Evolutionary conservation across 352 stramenopile species (phyloP).

Genomic region (Pythium sukuiense): DNA sequence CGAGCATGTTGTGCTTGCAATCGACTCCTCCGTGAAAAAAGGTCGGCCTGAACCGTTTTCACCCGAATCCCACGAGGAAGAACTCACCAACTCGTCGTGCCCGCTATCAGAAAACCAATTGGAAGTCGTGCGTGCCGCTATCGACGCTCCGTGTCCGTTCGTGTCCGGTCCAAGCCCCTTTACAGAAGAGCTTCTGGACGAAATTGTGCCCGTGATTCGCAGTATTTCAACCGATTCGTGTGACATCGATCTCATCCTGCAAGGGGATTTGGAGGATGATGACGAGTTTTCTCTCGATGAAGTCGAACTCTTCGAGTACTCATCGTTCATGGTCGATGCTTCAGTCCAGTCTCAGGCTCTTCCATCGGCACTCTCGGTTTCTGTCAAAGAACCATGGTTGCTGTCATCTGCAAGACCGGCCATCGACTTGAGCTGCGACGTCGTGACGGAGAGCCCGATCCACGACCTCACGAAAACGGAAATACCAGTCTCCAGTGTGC

Average conservation of each 20-base stretch:
- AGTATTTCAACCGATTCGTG: neutral
- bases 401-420: constrained; percentile 3
- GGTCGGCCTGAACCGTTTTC: neutral
- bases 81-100: constrained; percentile 1
- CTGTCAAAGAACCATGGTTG: neutral
- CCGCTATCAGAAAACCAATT: constrained; percentile 3
- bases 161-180: neutral
- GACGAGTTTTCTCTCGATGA: neutral
- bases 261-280: neutral
- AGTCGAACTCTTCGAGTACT: neutral
- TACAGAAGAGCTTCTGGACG: neutral
- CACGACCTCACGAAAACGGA: neutral
- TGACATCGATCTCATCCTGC: neutral
- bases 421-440: neutral
- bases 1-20: neutral
- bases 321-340: neutral
- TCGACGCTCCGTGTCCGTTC: neutral
- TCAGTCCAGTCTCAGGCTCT: neutral
- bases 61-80: neutral
- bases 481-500: neutral
- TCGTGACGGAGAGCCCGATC: neutral
- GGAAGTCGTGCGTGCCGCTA: neutral
- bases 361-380: neutral
- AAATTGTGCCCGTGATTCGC: neutral
- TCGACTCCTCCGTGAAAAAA: neutral